Conservation (phyloP, 768 basidiomycete species). For the Mycena polygramma region DNA sequence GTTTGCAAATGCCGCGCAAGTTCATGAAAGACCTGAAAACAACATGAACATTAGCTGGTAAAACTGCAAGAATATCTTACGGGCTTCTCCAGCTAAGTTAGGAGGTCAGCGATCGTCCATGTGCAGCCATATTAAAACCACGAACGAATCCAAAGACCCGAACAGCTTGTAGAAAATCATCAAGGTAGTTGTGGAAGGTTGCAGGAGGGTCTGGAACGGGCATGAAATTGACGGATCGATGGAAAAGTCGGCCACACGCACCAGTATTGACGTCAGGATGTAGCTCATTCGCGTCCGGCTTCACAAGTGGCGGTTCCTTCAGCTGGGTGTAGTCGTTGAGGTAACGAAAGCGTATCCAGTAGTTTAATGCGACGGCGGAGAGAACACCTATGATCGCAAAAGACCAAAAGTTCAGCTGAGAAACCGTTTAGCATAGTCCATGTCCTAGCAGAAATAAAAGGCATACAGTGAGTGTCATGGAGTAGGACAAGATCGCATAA, state of each 20-base stretch:
- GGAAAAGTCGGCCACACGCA: conserved; percentile 31
- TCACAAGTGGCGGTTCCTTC: conserved; percentile 85
- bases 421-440: conserved; percentile 15
- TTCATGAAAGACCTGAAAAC: conserved; percentile 90
- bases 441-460: background rate
- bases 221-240: conserved; percentile 15
- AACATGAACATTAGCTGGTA: conserved; percentile 1
- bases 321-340: conserved; percentile 82
- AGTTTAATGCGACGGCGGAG: conserved; percentile 77
- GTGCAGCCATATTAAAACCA: conserved; percentile 15
- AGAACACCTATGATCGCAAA: conserved; percentile 83
- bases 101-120: conserved; percentile 17
- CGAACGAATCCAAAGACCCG: conserved; percentile 95
- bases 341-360: conserved; percentile 88
- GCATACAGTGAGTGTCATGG: conserved; percentile 88
- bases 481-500: conserved; percentile 85
- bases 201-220: conserved; percentile 67
- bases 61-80: conserved; percentile 57
- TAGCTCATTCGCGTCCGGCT: conserved; percentile 86
- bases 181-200: conserved; percentile 94
- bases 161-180: conserved; percentile 97
- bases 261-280: conserved; percentile 92
- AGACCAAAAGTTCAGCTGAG: conserved; percentile 90
- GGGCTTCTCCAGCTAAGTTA: conserved; percentile 83
- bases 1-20: conserved; percentile 97